Base-by-base conservation (phyloP, 805 yeast species). In the Grigorovia yakushimaensis region DNA sequence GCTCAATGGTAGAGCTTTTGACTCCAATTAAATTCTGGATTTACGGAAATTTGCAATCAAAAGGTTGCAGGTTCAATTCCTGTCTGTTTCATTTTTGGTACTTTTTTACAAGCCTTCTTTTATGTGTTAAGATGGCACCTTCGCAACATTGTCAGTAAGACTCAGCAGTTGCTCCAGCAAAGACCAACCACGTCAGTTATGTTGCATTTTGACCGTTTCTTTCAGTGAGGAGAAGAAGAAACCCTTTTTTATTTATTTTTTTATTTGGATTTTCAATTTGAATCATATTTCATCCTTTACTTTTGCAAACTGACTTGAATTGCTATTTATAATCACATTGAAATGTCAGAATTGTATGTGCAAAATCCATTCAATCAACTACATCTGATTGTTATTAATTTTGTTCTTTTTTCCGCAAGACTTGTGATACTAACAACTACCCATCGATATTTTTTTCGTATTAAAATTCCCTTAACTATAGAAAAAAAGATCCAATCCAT, bases 401-500 rank as follows among this genome's bases (percentile, higher is more conserved):
- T 10, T 27, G 33, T 7, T 27, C 13, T 15, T 15, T 27, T 15
- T 7, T 27, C 9, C 13, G 4, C 33, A 27, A 10, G 13, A 15
- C 3, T 27, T 27, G 9, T 7, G 37, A 6, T 13, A 33, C n/a
- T 33, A 33, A 33, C 37, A 33, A 15, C 37, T 3, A 33, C n/a
- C 37, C 37, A 7, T 13, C 6, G 6, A 23, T 9, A 23, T 6
- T 23, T 23, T 23, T 9, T 6, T 23, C 27, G 6, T 23, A 23
- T 9, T 33, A 33, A 33, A n/a, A 3, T 27, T 10, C 33, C 33
- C 33, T 27, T 27, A 27, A 27, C 13, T 11, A 24, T 10, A 36
- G 23, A 42, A 39, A 39, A n/a, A n/a, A 41, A n/a, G 50, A 44
- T 39, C 47, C 50, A 22, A 47, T 47, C 7, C 44, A 47, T 19